phyloP scores from a whole-genome alignment of 2,329 filamentous ascomycete genomes.

The Paecilomyces dactylethromorphus region DNA sequence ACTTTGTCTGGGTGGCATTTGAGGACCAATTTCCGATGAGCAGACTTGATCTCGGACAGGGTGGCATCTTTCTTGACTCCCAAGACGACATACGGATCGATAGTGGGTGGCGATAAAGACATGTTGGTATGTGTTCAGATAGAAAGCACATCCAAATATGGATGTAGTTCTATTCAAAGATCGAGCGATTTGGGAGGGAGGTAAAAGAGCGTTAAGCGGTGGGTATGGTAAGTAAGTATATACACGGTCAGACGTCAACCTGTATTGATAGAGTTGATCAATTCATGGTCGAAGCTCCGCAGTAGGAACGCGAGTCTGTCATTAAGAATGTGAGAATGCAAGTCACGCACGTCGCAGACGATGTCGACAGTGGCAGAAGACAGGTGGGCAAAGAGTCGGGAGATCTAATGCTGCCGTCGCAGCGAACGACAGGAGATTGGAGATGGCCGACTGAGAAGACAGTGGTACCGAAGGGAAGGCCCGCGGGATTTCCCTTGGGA shows the following conservation, averaged over 20 bases:
- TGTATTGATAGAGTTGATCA: background rate
- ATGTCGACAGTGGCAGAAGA: background rate
- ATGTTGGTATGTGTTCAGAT: conserved; percentile 4
- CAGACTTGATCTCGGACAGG: conserved; percentile 64
- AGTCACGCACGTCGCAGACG: background rate
- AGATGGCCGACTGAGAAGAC: background rate
- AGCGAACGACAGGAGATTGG: background rate
- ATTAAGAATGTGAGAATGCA: background rate
- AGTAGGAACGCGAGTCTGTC: background rate
- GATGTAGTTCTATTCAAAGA: background rate
- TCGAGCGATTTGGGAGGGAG: background rate
- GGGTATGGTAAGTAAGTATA: background rate
- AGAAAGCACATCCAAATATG: background rate
- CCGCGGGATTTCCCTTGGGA: background rate
- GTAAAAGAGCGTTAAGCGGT: background rate
- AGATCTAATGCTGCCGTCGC: background rate
- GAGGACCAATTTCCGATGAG: conserved; percentile 78
- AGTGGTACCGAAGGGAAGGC: background rate
- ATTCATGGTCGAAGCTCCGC: background rate
- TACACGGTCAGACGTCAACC: background rate
- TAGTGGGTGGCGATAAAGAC: conserved; percentile 23
- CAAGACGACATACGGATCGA: conserved; percentile 74
- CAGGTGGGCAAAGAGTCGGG: background rate
- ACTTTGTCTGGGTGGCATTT: conserved; percentile 91
- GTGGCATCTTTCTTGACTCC: conserved; percentile 68